A percentile compares a stretch with the other conserved stretches of the same genome.
Evolutionary conservation across 2,329 filamentous ascomycete species (phyloP).

Genomic region (Colletotrichum sp.): DNA sequence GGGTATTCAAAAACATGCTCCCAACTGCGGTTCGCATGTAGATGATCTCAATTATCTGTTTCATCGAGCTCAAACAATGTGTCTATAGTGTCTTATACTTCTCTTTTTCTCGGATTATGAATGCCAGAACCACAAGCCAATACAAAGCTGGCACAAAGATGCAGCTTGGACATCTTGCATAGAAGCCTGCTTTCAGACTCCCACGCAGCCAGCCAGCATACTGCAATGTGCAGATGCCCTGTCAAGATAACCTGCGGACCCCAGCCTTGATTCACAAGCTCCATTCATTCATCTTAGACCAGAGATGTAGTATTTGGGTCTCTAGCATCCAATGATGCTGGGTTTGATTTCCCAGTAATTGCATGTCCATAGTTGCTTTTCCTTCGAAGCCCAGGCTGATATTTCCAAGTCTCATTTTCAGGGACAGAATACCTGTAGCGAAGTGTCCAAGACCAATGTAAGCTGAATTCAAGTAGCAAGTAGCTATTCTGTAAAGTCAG

Average conservation of each 20-base stretch:
- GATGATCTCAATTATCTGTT: fast-evolving
- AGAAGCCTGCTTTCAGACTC: background rate
- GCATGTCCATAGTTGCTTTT: no score
- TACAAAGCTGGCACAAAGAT: background rate
- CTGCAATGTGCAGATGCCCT: background rate
- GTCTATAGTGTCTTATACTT: no score
- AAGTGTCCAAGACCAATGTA: background rate
- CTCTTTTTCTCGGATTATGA: no score
- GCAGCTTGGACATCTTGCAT: background rate
- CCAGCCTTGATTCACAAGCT: background rate
- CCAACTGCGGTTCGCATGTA: no score
- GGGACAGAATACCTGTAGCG: background rate
- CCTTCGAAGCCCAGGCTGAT: background rate
- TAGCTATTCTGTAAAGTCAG: background rate
- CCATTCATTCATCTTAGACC: background rate
- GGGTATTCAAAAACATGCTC: no score
- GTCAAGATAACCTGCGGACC: fast-evolving
- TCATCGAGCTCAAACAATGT: no score
- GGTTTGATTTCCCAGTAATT: no score
- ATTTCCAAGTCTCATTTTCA: background rate
- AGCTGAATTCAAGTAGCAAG: background rate
- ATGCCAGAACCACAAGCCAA: fast-evolving
- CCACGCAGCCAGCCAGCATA: background rate
- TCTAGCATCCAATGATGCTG: background rate
- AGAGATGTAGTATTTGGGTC: background rate